Evolutionary conservation across 441 rosid species (phyloP).

Genomic region (Erysimum cheiri): DNA sequence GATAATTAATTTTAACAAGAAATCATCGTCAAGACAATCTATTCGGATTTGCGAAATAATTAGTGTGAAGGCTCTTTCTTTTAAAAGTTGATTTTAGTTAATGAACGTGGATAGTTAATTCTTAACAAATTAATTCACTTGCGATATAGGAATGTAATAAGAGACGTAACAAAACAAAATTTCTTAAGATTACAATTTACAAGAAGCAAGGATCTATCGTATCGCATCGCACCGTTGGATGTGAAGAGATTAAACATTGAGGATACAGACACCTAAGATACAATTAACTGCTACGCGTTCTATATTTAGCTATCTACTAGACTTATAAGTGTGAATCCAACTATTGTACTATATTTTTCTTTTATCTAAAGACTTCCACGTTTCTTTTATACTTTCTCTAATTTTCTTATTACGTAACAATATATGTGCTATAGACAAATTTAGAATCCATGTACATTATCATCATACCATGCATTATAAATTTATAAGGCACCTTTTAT

Average conservation of each 20-base stretch:
- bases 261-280: background rate
- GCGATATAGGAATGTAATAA: background rate
- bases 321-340: background rate
- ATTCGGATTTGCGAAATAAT: background rate
- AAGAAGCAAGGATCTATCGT: background rate
- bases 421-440: background rate
- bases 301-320: no score
- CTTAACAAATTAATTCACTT: constrained; percentile 4
- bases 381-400: background rate
- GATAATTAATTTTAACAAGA: background rate
- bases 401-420: constrained; percentile 6
- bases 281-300: no score
- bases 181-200: background rate
- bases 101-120: constrained; percentile 13
- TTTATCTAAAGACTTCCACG: constrained; percentile 12
- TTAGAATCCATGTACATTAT: background rate
- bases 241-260: background rate
- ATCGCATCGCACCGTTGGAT: background rate
- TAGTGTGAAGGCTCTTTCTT: background rate
- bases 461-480: constrained; percentile 2
- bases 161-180: background rate
- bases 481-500: background rate
- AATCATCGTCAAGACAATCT: background rate
- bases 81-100: background rate
- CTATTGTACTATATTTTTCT: background rate